These are phyloP conservation scores for Trichoderma arundinaceum DNA, from an alignment of 2,329 filamentous ascomycete species.

Conservation along the genomic window DNA sequence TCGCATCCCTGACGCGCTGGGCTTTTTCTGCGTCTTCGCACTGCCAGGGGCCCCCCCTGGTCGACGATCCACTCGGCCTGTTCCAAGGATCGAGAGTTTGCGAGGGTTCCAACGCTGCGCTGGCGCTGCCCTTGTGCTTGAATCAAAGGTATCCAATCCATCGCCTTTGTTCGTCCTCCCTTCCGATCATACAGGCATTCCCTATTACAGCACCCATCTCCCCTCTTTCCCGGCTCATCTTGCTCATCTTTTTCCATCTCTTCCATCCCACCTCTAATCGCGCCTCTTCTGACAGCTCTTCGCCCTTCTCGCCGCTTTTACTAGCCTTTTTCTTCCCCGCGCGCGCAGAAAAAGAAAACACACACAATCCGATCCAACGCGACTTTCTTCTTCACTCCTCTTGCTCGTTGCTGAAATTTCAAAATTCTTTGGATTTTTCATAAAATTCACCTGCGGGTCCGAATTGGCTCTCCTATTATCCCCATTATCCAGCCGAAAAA, in stretches of 20 bases:
- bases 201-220: slow-evolving; percentile 34
- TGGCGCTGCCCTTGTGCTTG: slow-evolving; percentile 32
- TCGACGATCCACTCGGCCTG: slow-evolving; percentile 35
- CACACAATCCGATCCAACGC: slow-evolving; percentile 17
- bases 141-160: slow-evolving; percentile 32
- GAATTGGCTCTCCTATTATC: slow-evolving; percentile 27
- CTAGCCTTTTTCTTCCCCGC: neutral
- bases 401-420: no score
- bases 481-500: slow-evolving; percentile 21
- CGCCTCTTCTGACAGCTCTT: slow-evolving; percentile 6
- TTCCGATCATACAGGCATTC: slow-evolving; percentile 33
- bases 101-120: neutral
- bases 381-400: neutral
- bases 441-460: slow-evolving; percentile 19
- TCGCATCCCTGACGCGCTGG: slow-evolving; percentile 28
- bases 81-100: slow-evolving; percentile 33
- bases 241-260: slow-evolving; percentile 12
- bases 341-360: neutral
- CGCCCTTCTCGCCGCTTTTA: neutral
- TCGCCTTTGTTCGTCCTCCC: slow-evolving; percentile 29
- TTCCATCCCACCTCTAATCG: slow-evolving; percentile 21
- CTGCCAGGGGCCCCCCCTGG: slow-evolving; percentile 31
- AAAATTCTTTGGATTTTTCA: neutral
- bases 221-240: slow-evolving; percentile 6
- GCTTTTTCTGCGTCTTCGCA: slow-evolving; percentile 20